Evolutionary conservation across 1,139 yeast species (phyloP).

Genomic region (Yamadazyma triangularis): DNA sequence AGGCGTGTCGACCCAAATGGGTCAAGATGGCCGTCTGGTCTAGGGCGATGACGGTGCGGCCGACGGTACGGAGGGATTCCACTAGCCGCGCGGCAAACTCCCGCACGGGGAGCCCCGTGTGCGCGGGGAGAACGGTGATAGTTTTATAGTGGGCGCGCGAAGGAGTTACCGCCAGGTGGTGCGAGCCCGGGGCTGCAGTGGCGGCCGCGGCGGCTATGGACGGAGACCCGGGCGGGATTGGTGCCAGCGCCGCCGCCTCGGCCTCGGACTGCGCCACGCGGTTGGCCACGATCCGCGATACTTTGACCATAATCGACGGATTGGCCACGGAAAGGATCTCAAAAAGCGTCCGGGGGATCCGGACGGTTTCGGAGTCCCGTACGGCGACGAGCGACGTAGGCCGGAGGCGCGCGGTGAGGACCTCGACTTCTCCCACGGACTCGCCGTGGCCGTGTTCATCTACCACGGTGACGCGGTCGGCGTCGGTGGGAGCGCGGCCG

Average conservation of each 20-base stretch:
- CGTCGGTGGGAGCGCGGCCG: no score
- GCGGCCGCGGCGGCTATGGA: no score
- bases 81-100: slow-evolving; percentile 78
- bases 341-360: slow-evolving; percentile 86
- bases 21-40: slow-evolving; percentile 78
- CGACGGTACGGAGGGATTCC: slow-evolving; percentile 65
- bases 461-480: slow-evolving; percentile 36
- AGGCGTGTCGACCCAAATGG: slow-evolving; percentile 88
- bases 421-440: slow-evolving; percentile 93
- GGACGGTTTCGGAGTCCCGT: slow-evolving; percentile 88
- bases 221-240: no score
- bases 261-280: slow-evolving; percentile 44
- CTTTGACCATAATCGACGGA: slow-evolving; percentile 88
- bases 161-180: no score
- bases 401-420: slow-evolving; percentile 77
- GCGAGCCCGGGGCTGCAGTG: no score
- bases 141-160: no score
- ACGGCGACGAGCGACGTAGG: slow-evolving; percentile 77
- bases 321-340: slow-evolving; percentile 79
- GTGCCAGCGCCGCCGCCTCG: no score
- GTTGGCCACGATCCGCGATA: slow-evolving; percentile 81
- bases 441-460: slow-evolving; percentile 94
- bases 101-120: slow-evolving; percentile 73
- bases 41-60: slow-evolving; percentile 68
- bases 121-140: slow-evolving; percentile 77